Evolutionary conservation across 2,329 filamentous ascomycete genomes (phyloP).

Genomic region (Diaporthe ilicicola): DNA sequence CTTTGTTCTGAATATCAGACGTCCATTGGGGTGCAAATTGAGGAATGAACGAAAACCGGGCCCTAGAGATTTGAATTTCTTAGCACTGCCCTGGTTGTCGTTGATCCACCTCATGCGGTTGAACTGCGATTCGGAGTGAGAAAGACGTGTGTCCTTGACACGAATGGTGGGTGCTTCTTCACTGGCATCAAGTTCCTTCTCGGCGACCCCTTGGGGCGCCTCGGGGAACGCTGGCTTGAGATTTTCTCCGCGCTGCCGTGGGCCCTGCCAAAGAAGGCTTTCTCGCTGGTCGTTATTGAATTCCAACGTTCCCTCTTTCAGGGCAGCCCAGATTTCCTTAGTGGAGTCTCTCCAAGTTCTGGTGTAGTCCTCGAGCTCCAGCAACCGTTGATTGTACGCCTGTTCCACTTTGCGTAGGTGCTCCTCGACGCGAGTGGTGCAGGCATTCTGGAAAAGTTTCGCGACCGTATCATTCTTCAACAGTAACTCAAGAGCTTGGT

Average conservation of each 20-base stretch:
- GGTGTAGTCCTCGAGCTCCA: constrained; percentile 19
- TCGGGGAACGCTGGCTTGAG: not conserved
- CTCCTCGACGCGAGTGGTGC: constrained; percentile 2
- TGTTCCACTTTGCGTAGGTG: constrained; percentile 4
- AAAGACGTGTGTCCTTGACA: not conserved
- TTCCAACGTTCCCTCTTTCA: not conserved
- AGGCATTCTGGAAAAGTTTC: not conserved
- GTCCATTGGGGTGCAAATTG: not conserved
- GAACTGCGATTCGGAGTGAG: not conserved
- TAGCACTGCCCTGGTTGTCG: not conserved
- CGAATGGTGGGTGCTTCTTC: not conserved
- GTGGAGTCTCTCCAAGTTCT: constrained; percentile 16
- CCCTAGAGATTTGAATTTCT: not conserved
- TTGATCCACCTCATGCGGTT: not conserved
- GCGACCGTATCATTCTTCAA: not conserved
- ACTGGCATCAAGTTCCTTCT: not conserved
- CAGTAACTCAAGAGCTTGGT: constrained; percentile 16
- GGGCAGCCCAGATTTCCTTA: constrained; percentile 6
- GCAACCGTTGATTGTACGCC: not conserved
- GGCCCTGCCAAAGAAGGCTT: constrained; percentile 6
- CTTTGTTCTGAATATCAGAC: not conserved
- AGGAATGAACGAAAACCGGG: not conserved
- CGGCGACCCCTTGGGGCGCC: not conserved
- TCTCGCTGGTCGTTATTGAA: not conserved
- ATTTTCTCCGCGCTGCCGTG: not conserved